phyloP scores from a whole-genome alignment of 164 flowering plant species.

The Taxillus chinensis region DNA sequence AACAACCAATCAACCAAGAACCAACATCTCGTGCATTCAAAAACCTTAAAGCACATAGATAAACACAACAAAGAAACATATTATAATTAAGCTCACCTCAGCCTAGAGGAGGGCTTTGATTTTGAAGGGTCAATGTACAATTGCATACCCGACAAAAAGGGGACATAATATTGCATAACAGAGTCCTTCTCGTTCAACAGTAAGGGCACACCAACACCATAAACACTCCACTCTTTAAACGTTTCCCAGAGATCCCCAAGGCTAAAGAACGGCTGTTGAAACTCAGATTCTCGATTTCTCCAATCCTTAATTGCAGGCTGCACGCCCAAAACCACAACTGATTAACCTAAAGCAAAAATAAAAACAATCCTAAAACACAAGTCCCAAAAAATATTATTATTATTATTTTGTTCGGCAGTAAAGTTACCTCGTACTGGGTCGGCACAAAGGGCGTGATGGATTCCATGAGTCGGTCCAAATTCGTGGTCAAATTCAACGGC shows the following conservation, averaged over 20 bases:
- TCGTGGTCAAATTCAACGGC: constrained; percentile 15
- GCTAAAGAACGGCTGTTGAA: constrained; percentile 24
- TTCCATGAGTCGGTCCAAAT: constrained; percentile 52
- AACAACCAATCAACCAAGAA: too few species aligned
- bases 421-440: constrained; percentile 39
- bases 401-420: too few species aligned
- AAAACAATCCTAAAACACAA: not conserved
- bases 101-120: constrained; percentile 15
- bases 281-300: constrained; percentile 24
- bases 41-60: not conserved
- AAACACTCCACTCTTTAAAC: constrained; percentile 62
- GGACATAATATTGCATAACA: constrained; percentile 61
- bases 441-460: constrained; percentile 45
- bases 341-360: not conserved
- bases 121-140: constrained; percentile 43
- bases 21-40: not conserved
- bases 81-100: constrained; percentile 24
- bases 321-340: constrained; percentile 1
- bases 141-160: constrained; percentile 66
- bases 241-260: constrained; percentile 71
- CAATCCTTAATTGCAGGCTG: constrained; percentile 33
- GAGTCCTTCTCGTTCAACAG: constrained; percentile 37
- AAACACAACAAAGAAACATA: not conserved
- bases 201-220: constrained; percentile 70
- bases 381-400: not conserved